Percentiles rank a stretch among this genome's conserved stretches.
Conservation (phyloP, 1,284 basidiomycete genomes). For the Tilletia horrida region DNA sequence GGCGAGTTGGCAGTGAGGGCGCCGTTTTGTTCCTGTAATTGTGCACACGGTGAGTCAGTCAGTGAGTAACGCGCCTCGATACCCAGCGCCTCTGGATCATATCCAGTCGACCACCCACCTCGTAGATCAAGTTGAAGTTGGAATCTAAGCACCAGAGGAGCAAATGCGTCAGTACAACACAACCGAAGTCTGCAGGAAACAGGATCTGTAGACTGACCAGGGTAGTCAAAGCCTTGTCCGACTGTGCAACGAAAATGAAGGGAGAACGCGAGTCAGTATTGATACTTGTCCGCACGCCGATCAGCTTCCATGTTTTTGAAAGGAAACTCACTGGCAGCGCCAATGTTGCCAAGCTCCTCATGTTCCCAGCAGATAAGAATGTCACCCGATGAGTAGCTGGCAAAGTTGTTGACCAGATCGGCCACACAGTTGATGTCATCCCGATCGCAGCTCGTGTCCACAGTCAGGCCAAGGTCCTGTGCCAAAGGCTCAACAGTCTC, state of each 20-base stretch:
- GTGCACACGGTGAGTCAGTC: no score
- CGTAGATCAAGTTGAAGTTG: slow-evolving; percentile 13
- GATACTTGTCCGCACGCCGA: no score
- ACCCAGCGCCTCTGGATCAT: no score
- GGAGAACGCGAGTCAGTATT: no score
- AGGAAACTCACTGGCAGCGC: slow-evolving; percentile 15
- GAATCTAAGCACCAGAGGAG: background rate
- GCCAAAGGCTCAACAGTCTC: slow-evolving; percentile 53
- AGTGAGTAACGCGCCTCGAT: no score
- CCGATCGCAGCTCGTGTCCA: slow-evolving; percentile 46
- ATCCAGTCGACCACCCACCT: background rate
- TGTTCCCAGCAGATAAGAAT: slow-evolving; percentile 43
- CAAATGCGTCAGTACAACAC: background rate
- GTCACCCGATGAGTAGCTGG: slow-evolving; percentile 22
- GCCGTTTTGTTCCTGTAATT: slow-evolving; percentile 24
- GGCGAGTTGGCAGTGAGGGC: slow-evolving; percentile 26
- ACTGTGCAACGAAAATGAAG: no score
- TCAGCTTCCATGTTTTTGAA: no score
- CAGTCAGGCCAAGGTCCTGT: slow-evolving; percentile 40
- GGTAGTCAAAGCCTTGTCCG: slow-evolving; percentile 4
- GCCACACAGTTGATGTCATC: slow-evolving; percentile 34
- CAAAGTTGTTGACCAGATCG: slow-evolving; percentile 36
- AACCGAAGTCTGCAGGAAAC: background rate
- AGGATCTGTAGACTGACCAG: background rate
- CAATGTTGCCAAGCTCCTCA: slow-evolving; percentile 40